Evolutionary conservation across 768 basidiomycete genomes (phyloP).

Genomic region (Suillus bovinus): DNA sequence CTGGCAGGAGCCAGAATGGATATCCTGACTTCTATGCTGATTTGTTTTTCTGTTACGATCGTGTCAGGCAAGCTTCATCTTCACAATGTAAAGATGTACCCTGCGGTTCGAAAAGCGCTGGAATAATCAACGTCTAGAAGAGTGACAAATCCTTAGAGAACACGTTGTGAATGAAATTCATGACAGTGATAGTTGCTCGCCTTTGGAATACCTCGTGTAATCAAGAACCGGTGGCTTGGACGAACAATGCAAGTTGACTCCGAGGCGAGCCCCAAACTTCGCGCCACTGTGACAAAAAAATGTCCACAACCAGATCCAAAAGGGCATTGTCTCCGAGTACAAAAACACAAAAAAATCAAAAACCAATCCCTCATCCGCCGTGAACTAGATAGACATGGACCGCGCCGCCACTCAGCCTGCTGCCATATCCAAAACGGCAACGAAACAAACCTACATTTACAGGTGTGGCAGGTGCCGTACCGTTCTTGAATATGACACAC

Average conservation of each 20-base stretch:
- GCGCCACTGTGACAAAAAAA: not conserved
- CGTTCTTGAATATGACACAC: slow-evolving; percentile 28
- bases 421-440: slow-evolving; percentile 1
- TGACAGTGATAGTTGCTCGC: not conserved
- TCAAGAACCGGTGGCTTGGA: not conserved
- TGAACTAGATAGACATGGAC: slow-evolving; percentile 16
- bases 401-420: slow-evolving; percentile 8
- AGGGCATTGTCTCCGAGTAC: slow-evolving; percentile 1
- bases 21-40: not conserved
- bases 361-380: not conserved
- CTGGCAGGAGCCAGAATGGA: not conserved
- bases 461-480: slow-evolving; percentile 27
- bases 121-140: not conserved
- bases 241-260: not conserved
- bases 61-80: not conserved
- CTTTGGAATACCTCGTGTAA: not conserved
- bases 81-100: not conserved
- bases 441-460: not conserved
- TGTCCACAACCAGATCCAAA: not conserved
- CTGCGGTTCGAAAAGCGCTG: not conserved
- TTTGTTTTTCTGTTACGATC: slow-evolving; percentile 4
- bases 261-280: not conserved
- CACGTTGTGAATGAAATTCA: slow-evolving; percentile 1
- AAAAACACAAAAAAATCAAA: not conserved
- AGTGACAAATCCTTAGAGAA: not conserved